These are phyloP conservation scores for Beta vulgaris DNA, from an alignment of 148 eudicot species.

Conservation along the genomic window DNA sequence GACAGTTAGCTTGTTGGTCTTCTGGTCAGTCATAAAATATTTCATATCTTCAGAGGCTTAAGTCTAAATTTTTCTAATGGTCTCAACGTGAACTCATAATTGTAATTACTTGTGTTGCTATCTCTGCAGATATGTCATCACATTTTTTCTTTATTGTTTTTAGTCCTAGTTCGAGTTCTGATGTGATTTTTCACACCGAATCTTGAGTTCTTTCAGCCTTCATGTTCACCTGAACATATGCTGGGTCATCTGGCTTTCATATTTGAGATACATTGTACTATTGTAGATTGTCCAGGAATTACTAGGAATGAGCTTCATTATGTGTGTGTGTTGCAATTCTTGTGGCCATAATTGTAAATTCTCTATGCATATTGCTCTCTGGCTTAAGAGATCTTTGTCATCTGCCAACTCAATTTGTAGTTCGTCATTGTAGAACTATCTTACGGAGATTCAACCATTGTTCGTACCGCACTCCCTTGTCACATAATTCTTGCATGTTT, in stretches of 20 bases:
- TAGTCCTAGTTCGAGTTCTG: background rate
- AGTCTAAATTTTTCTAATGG: background rate
- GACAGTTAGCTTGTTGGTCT: conserved; percentile 3
- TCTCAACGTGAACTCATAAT: background rate
- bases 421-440: too few species aligned
- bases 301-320: background rate
- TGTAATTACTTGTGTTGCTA: background rate
- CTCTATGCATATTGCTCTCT: too few species aligned
- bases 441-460: too few species aligned
- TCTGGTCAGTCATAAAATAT: background rate
- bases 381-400: too few species aligned
- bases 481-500: background rate
- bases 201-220: background rate
- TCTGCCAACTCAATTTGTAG: too few species aligned
- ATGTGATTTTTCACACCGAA: background rate
- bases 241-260: background rate
- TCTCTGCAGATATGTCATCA: background rate
- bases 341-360: too few species aligned
- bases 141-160: background rate
- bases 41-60: background rate
- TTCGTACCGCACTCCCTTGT: background rate
- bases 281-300: background rate
- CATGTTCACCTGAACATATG: background rate
- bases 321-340: background rate
- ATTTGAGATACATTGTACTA: background rate